Evolutionary conservation across 768 basidiomycete species (phyloP).

Genomic region (Pisolithus microcarpus): DNA sequence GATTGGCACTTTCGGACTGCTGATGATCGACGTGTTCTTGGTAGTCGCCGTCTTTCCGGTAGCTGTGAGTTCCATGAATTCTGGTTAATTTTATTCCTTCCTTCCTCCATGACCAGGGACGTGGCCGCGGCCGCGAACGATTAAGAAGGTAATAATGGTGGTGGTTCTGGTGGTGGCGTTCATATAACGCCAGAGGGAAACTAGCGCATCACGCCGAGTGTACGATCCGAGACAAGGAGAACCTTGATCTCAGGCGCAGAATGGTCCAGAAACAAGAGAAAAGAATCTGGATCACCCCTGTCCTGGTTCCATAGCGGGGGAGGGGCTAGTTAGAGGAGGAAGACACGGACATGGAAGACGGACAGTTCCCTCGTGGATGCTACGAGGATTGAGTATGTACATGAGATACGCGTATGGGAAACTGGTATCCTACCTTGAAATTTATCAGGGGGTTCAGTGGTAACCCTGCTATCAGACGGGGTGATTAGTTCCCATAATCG

Average conservation of each 20-base stretch:
- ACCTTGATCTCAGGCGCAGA: constrained; percentile 46
- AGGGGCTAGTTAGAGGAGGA: constrained; percentile 13
- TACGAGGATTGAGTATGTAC: constrained; percentile 47
- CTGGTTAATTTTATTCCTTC: too few species aligned
- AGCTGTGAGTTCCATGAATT: too few species aligned
- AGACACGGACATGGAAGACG: constrained; percentile 42
- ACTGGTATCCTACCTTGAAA: constrained; percentile 19
- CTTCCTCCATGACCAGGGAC: too few species aligned
- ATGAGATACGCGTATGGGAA: constrained; percentile 4
- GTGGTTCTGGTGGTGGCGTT: constrained; percentile 15
- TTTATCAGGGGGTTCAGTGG: constrained; percentile 50
- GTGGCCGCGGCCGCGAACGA: too few species aligned
- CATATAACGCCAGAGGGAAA: constrained; percentile 43
- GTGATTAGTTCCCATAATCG: constrained; percentile 18
- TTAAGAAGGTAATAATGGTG: too few species aligned
- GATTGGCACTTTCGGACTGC: background rate
- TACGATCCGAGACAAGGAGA: constrained; percentile 57
- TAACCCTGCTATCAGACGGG: constrained; percentile 34
- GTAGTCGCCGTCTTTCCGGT: too few species aligned
- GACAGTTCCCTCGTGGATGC: constrained; percentile 51
- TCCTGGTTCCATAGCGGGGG: constrained; percentile 43
- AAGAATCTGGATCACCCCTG: constrained; percentile 40
- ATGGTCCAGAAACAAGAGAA: constrained; percentile 53
- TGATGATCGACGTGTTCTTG: too few species aligned
- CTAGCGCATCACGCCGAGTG: constrained; percentile 53